These are phyloP conservation scores for Babesia sp. DNA, from an alignment of 169 alveolate species.

Conservation along the genomic window DNA sequence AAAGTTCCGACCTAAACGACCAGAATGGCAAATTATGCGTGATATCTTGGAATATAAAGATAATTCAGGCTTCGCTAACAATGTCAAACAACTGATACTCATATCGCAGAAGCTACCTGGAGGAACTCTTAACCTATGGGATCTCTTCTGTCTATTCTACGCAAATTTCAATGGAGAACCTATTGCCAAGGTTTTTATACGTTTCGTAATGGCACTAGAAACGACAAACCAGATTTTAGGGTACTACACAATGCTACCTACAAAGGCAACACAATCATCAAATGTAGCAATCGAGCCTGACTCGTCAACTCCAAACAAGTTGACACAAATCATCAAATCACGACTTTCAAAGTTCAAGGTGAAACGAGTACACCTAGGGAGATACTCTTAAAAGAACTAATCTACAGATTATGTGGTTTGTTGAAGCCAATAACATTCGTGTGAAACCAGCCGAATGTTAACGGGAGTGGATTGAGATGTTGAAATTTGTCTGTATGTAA, in stretches of 20 bases:
- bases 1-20: not conserved
- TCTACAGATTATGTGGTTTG: no score
- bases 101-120: slow-evolving; percentile 7
- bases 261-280: not conserved
- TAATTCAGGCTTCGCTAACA: not conserved
- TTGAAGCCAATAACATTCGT: no score
- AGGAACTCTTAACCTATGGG: slow-evolving; percentile 29
- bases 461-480: no score
- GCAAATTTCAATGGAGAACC: slow-evolving; percentile 2
- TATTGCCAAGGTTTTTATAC: slow-evolving; percentile 9
- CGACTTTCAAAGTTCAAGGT: slow-evolving; percentile 16
- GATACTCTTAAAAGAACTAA: not conserved
- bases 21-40: slow-evolving; percentile 18
- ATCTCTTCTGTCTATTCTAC: slow-evolving; percentile 34
- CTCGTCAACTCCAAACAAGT: not conserved
- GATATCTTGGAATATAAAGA: slow-evolving; percentile 3
- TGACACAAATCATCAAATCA: slow-evolving; percentile 17
- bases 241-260: not conserved
- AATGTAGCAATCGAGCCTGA: not conserved
- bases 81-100: slow-evolving; percentile 5
- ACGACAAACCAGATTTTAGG: slow-evolving; percentile 27
- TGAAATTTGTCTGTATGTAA: no score
- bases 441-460: no score
- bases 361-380: slow-evolving; percentile 27
- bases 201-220: slow-evolving; percentile 36